Evolutionary conservation across 2,329 filamentous ascomycete species (phyloP).

Genomic region (Mycosphaerella sp.): DNA sequence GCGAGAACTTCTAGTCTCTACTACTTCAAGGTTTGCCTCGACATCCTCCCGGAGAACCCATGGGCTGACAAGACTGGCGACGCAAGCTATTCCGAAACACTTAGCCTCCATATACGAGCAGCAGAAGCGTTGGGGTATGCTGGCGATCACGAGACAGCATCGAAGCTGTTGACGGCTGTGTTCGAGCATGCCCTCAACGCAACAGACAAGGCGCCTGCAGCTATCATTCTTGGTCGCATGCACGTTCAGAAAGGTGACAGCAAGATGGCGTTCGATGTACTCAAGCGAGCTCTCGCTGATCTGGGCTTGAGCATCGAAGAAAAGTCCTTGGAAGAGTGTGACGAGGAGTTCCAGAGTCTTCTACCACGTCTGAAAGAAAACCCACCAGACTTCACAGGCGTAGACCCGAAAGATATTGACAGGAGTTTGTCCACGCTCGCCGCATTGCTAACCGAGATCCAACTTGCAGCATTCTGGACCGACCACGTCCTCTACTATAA

Average conservation of each 20-base stretch:
- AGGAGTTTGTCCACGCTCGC: conserved; percentile 57
- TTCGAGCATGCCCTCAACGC: conserved; percentile 64
- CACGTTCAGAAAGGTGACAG: conserved; percentile 68
- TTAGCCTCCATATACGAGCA: conserved; percentile 69
- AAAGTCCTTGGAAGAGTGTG: conserved; percentile 68
- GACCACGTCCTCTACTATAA: conserved; percentile 68
- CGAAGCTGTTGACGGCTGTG: conserved; percentile 61
- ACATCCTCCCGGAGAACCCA: conserved; percentile 69
- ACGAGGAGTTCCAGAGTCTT: conserved; percentile 59
- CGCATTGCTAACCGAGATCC: conserved; percentile 52
- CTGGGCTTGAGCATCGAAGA: conserved; percentile 62
- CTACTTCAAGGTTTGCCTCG: conserved; percentile 71
- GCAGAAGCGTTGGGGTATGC: conserved; percentile 80
- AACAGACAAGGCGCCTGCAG: conserved; percentile 72
- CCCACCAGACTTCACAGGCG: conserved; percentile 14
- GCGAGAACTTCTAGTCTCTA: conserved; percentile 74
- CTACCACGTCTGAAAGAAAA: conserved; percentile 23
- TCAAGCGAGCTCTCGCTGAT: conserved; percentile 64
- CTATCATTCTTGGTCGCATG: conserved; percentile 74
- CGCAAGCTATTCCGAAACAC: conserved; percentile 77
- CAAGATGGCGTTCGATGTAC: conserved; percentile 57
- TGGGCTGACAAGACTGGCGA: conserved; percentile 66
- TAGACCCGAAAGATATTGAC: conserved; percentile 40
- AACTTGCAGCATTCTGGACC: conserved; percentile 58
- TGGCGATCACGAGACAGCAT: conserved; percentile 61